Evolutionary conservation across 176 grass and related monocot species (phyloP).

Genomic region (Pontederia paniculata): DNA sequence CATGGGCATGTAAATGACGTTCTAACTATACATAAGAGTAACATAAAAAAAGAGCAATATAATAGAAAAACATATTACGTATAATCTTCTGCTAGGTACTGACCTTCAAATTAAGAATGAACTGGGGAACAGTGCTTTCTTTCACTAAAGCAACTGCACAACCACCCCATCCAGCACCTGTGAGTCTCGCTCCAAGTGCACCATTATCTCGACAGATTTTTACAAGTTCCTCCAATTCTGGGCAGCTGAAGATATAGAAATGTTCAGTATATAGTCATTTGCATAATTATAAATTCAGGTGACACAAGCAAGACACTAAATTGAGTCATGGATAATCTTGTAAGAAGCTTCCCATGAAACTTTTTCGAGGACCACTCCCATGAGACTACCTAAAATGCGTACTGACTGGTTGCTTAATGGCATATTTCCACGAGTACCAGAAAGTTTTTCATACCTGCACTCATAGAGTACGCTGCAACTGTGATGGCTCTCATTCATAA

Average conservation of each 20-base stretch:
- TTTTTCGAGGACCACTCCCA: no score
- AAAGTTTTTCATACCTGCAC: slow-evolving; percentile 49
- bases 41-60: no score
- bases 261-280: neutral
- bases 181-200: slow-evolving; percentile 82
- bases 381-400: no score
- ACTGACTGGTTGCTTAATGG: no score
- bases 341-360: no score
- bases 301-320: neutral
- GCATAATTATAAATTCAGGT: neutral
- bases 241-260: slow-evolving; percentile 33
- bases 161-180: slow-evolving; percentile 90
- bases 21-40: no score
- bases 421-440: neutral
- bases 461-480: slow-evolving; percentile 92
- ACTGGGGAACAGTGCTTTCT: slow-evolving; percentile 65
- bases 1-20: no score
- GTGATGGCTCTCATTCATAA: slow-evolving; percentile 88
- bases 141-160: slow-evolving; percentile 85
- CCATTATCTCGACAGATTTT: slow-evolving; percentile 68
- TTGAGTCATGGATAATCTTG: neutral
- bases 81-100: neutral
- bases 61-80: neutral
- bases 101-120: slow-evolving; percentile 88
- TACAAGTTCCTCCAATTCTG: slow-evolving; percentile 92